Conservation (phyloP, 2,329 filamentous ascomycete genomes). For the Fusarium globosum region DNA sequence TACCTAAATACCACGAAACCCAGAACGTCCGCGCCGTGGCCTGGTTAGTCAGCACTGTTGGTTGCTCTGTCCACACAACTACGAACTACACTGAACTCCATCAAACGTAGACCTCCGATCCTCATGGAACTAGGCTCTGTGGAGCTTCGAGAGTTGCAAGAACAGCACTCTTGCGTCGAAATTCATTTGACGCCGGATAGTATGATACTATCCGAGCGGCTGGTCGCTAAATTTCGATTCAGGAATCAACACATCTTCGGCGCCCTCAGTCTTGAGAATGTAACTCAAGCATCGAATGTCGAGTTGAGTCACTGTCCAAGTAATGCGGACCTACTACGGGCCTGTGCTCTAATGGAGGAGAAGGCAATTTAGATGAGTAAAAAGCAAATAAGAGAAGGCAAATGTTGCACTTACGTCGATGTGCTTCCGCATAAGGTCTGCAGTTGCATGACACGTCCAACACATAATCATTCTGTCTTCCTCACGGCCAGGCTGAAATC, state of each 20-base stretch:
- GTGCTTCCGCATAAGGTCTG: background rate
- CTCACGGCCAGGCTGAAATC: background rate
- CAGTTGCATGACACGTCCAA: background rate
- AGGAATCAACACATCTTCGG: background rate
- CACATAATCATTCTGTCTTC: background rate
- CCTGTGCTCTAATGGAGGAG: background rate
- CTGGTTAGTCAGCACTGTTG: background rate
- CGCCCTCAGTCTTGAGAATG: background rate
- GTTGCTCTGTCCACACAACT: background rate
- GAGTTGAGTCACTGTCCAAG: background rate
- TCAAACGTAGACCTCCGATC: background rate
- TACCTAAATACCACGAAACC: background rate
- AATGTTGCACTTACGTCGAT: background rate
- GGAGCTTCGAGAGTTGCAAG: background rate
- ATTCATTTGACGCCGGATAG: background rate
- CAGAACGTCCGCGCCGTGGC: background rate
- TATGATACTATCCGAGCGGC: background rate
- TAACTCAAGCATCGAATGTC: background rate
- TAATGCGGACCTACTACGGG: background rate
- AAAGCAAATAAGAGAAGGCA: background rate
- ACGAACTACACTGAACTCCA: background rate
- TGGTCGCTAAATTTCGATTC: background rate
- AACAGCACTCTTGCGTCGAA: background rate
- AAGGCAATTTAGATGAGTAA: background rate
- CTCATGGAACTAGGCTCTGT: background rate